Conservation (phyloP, 2,329 filamentous ascomycete species). For the Cladosporium sp. region DNA sequence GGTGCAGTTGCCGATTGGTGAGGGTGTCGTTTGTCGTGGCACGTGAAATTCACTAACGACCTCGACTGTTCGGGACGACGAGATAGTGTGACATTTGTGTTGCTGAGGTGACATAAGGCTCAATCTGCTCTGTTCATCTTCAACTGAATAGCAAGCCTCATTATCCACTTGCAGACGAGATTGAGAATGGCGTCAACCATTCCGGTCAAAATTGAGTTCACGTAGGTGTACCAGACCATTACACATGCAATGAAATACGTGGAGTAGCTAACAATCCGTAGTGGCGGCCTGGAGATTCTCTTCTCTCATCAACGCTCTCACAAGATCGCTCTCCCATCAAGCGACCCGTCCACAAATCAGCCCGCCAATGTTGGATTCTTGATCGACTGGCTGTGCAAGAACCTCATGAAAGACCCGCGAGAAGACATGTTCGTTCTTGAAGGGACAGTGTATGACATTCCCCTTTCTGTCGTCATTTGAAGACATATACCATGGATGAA, state of each 20-base stretch:
- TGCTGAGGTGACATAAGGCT: too few species aligned
- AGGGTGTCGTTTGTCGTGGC: too few species aligned
- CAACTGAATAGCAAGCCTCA: too few species aligned
- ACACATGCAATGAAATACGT: slow-evolving; percentile 5
- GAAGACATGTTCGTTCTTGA: slow-evolving; percentile 88
- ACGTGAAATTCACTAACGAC: too few species aligned
- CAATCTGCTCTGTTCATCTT: too few species aligned
- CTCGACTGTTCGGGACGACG: too few species aligned
- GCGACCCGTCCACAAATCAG: slow-evolving; percentile 49
- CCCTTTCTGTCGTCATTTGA: not conserved
- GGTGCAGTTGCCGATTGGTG: too few species aligned
- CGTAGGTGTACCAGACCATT: slow-evolving; percentile 40
- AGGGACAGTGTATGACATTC: slow-evolving; percentile 66
- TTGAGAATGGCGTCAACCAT: slow-evolving; percentile 31
- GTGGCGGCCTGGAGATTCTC: slow-evolving; percentile 89
- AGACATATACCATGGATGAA: not conserved
- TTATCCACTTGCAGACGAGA: too few species aligned
- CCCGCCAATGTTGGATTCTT: slow-evolving; percentile 67
- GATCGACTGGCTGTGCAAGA: slow-evolving; percentile 69
- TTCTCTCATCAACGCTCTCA: slow-evolving; percentile 79
- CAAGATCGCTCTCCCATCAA: slow-evolving; percentile 60
- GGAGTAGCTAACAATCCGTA: slow-evolving; percentile 16
- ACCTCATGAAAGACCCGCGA: slow-evolving; percentile 77
- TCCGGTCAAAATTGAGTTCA: slow-evolving; percentile 67
- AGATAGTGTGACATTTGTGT: too few species aligned